A percentile compares a stretch with the other conserved stretches of the same genome.
Conservation (phyloP, 345 rosid genomes). For the Clarkia xantiana region DNA sequence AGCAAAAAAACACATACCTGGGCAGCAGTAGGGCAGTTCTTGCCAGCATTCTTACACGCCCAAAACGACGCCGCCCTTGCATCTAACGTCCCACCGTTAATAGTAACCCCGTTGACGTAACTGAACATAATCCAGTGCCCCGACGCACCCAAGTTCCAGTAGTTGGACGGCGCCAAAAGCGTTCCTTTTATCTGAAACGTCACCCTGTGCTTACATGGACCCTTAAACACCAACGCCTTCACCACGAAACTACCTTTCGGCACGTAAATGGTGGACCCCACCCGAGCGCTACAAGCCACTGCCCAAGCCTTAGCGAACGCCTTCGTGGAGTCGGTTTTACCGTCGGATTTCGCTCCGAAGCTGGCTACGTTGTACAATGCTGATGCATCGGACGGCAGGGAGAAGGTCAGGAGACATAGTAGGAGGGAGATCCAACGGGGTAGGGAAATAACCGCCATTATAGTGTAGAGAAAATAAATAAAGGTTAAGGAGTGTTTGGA, state of each 20-base stretch:
- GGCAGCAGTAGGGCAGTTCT: conserved; percentile 18
- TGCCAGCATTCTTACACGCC: conserved; percentile 14
- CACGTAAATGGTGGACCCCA: conserved; percentile 16
- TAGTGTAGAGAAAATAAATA: too few species aligned
- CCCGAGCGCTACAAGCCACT: conserved; percentile 13
- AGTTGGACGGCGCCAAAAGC: conserved; percentile 19
- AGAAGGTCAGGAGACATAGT: neutral
- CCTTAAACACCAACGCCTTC: conserved; percentile 9
- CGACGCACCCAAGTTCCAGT: conserved; percentile 8
- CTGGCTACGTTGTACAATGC: conserved; percentile 3
- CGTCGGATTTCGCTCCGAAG: conserved; percentile 18
- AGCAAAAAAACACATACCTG: conserved; percentile 11
- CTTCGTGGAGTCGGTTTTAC: conserved; percentile 13
- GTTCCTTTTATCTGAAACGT: conserved; percentile 13
- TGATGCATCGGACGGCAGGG: neutral
- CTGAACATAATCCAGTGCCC: conserved; percentile 15
- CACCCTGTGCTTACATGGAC: conserved; percentile 22
- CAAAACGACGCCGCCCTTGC: conserved; percentile 17
- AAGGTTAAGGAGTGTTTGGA: too few species aligned
- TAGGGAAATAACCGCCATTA: too few species aligned
- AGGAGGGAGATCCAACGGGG: neutral
- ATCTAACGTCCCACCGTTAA: conserved; percentile 19
- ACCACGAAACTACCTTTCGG: conserved; percentile 15
- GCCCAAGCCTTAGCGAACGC: conserved; percentile 18
- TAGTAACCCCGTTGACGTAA: conserved; percentile 9